A percentile compares a stretch with the other conserved stretches of the same genome.
Conservation (phyloP, 2,329 filamentous ascomycete genomes). For the Graphilbum fragrans region DNA sequence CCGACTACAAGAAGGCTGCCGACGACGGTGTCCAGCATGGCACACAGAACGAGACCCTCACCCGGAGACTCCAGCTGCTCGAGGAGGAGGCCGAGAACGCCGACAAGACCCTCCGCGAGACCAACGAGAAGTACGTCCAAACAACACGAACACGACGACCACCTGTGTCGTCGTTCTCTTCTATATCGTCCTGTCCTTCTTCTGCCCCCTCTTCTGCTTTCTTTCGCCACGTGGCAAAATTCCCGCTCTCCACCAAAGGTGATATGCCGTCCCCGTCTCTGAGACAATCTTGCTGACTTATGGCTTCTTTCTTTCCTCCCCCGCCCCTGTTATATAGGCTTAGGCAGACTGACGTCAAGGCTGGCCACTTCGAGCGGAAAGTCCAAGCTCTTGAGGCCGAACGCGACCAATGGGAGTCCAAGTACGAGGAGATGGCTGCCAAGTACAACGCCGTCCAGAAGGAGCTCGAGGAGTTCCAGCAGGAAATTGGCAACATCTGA, state of each 20-base stretch:
- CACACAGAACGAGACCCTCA: conserved; percentile 82
- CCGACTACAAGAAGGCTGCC: conserved; percentile 77
- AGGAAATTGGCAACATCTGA: conserved; percentile 90
- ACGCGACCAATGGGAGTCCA: conserved; percentile 88
- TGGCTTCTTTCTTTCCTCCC: conserved; percentile 6
- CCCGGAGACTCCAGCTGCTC: conserved; percentile 85
- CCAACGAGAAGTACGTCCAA: conserved; percentile 89
- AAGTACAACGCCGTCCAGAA: conserved; percentile 77
- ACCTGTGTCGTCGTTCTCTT: neutral
- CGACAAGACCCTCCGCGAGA: conserved; percentile 91
- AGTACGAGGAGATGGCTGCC: conserved; percentile 96
- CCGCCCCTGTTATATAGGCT: conserved; percentile 48
- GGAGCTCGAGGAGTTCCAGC: conserved; percentile 82
- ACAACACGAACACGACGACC: conserved; percentile 6
- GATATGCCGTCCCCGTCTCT: conserved; percentile 1
- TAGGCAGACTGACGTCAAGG: conserved; percentile 97
- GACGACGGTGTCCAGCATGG: conserved; percentile 73
- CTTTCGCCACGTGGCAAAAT: conserved; percentile 6
- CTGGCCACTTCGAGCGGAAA: conserved; percentile 98
- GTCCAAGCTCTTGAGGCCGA: conserved; percentile 89
- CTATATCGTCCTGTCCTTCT: neutral
- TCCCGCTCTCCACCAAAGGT: conserved; percentile 6
- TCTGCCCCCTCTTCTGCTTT: conserved; percentile 1
- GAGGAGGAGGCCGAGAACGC: conserved; percentile 97
- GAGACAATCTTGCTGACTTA: conserved; percentile 1